phyloP scores from a whole-genome alignment of 805 yeast species.

The Cyberlindnera meyerae region DNA sequence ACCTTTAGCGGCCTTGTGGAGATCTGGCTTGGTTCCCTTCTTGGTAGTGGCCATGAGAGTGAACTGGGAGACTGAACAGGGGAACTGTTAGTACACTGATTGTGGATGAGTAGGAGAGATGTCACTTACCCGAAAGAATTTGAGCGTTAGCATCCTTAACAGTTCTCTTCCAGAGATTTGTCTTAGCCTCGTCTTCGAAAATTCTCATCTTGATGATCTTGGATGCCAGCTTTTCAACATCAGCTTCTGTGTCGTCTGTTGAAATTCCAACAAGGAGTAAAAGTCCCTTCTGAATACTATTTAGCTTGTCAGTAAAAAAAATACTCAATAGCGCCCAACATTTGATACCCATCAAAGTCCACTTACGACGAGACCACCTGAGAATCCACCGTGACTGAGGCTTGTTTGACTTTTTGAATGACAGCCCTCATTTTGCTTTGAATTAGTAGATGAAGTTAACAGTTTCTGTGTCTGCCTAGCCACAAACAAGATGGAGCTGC shows the following conservation, averaged over 20 bases:
- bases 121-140: constrained; percentile 50
- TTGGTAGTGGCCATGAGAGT: constrained; percentile 80
- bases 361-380: constrained; percentile 58
- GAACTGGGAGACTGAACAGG: constrained; percentile 69
- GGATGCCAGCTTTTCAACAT: constrained; percentile 60
- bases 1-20: constrained; percentile 89
- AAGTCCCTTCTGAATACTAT: constrained; percentile 63
- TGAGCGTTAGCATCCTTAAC: constrained; percentile 61
- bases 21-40: constrained; percentile 94
- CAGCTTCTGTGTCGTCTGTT: constrained; percentile 69
- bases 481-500: too few relatives aligned
- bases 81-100: constrained; percentile 1
- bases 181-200: constrained; percentile 66
- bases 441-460: too few relatives aligned
- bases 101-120: background rate
- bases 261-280: constrained; percentile 83
- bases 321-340: too few relatives aligned
- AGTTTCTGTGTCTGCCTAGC: too few relatives aligned
- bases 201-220: constrained; percentile 63
- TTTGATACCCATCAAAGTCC: too few relatives aligned
- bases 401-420: constrained; percentile 81
- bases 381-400: constrained; percentile 81
- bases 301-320: too few relatives aligned
- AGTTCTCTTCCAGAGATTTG: constrained; percentile 70
- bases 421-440: constrained; percentile 70